These are phyloP conservation scores for Cubamyces sp. DNA, from an alignment of 768 basidiomycete genomes.

Conservation along the genomic window DNA sequence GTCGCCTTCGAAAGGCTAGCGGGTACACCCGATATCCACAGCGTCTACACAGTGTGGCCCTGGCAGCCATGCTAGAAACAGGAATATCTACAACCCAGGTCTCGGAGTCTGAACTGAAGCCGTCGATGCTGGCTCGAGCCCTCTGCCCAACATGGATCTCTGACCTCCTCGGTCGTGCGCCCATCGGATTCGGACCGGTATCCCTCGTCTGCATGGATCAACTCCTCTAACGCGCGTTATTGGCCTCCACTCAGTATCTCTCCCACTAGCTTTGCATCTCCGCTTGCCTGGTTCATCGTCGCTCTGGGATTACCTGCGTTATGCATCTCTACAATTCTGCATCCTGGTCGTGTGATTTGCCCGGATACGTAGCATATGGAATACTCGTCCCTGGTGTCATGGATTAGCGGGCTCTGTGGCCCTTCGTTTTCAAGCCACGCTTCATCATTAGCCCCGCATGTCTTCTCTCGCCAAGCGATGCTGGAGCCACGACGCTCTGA, in stretches of 20 bases:
- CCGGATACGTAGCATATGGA: too few relatives aligned
- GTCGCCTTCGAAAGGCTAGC: background rate
- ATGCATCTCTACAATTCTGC: background rate
- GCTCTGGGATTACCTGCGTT: background rate
- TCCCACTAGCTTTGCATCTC: background rate
- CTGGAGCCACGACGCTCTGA: background rate
- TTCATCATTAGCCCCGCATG: background rate
- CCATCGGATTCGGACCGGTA: constrained; percentile 18
- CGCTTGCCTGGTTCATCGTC: background rate
- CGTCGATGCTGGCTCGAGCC: constrained; percentile 11
- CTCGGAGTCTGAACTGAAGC: constrained; percentile 13
- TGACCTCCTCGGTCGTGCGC: background rate
- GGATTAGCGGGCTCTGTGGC: background rate
- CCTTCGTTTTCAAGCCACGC: background rate
- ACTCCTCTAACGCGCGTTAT: background rate
- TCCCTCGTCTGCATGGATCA: background rate
- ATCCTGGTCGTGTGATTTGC: constrained; percentile 7
- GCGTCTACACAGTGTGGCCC: constrained; percentile 1
- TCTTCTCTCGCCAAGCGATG: background rate
- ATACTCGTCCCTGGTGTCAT: background rate
- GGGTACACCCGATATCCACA: constrained; percentile 3
- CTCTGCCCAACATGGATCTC: background rate
- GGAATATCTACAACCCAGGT: constrained; percentile 4
- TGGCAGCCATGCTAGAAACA: background rate
- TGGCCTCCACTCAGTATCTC: background rate